Evolutionary conservation across 352 stramenopile genomes (phyloP).

Genomic region (Pythium pectinolyticum): DNA sequence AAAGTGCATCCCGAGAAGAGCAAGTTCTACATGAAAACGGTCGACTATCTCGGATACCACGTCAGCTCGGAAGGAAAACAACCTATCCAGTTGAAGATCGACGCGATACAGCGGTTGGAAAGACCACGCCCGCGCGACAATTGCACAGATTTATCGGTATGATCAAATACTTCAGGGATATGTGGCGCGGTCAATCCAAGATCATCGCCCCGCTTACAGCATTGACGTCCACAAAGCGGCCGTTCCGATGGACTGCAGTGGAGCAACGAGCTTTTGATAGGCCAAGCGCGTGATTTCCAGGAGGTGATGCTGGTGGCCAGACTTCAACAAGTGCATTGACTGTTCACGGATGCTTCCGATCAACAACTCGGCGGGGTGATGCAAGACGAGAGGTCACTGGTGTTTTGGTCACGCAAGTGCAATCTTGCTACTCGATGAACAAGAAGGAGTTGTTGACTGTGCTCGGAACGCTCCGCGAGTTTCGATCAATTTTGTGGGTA

Average conservation of each 20-base stretch:
- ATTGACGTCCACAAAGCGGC: constrained; percentile 30
- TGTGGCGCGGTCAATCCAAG: constrained; percentile 35
- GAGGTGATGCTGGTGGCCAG: constrained; percentile 26
- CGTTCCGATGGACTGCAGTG: constrained; percentile 28
- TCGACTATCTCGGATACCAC: constrained; percentile 21
- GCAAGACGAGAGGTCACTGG: constrained; percentile 19
- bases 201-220: constrained; percentile 31
- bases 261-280: constrained; percentile 16
- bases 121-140: background rate
- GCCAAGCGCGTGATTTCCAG: background rate
- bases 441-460: constrained; percentile 40
- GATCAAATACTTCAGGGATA: constrained; percentile 41
- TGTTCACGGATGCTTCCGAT: constrained; percentile 36
- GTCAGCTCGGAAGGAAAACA: constrained; percentile 9
- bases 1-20: constrained; percentile 26
- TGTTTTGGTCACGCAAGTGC: constrained; percentile 29
- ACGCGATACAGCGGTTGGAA: constrained; percentile 5
- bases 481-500: constrained; percentile 9
- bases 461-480: constrained; percentile 33
- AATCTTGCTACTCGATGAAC: constrained; percentile 31
- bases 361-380: constrained; percentile 36
- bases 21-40: constrained; percentile 17
- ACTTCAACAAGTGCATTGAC: constrained; percentile 30
- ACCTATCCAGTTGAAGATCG: constrained; percentile 8
- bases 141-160: constrained; percentile 7